Evolutionary conservation across 148 eudicot species (phyloP), one percentile per base, ranked within the genome.

Genomic region (Nepenthes mirabilis): DNA sequence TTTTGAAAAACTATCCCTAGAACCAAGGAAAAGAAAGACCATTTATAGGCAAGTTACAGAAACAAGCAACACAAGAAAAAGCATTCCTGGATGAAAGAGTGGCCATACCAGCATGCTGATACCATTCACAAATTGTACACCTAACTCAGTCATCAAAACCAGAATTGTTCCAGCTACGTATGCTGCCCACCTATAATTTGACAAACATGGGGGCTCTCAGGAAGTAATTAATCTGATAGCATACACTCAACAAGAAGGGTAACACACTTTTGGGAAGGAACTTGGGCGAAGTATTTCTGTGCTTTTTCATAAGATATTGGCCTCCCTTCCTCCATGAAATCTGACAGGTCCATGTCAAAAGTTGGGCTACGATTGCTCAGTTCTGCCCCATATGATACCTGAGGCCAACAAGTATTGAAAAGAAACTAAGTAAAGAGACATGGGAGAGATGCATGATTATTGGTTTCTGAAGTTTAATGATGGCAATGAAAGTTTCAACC

Each of bases 311-410:
- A 93, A 34, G 98, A 79, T 64, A 93, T 83, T 40, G 89, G 95
- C 57, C 79, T 66, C 58, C 70, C 98, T 48, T 84, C 96, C 53
- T 93, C 95, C 83, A 86, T 73, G 58, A 93, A 88, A 73, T 93
- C 96, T 13, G 90, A 82, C 70, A 93, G 65, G 68, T 93, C 98
- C 98, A 93, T 93, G 79, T 93, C 98, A 76, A 93, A 93, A 6
- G 98, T 88, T 61, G 98, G 98, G 59, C 91, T 91, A 64, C 98
- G 96, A 50, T 88, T 93, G 83, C 91, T 80, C 62, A 93, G 69
- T 58, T 93, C 98, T 63, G 98, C 93, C 61, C 98, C 98, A 77
- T 82, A 86, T 52, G 98, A 93, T 37, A 93, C 98, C 98, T 93
- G 75, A 48, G 58, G 36, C 23, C 50, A 45, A 12, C 52, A 49